Conservation (phyloP, 352 stramenopile species). For the Phytophthora constricta region DNA sequence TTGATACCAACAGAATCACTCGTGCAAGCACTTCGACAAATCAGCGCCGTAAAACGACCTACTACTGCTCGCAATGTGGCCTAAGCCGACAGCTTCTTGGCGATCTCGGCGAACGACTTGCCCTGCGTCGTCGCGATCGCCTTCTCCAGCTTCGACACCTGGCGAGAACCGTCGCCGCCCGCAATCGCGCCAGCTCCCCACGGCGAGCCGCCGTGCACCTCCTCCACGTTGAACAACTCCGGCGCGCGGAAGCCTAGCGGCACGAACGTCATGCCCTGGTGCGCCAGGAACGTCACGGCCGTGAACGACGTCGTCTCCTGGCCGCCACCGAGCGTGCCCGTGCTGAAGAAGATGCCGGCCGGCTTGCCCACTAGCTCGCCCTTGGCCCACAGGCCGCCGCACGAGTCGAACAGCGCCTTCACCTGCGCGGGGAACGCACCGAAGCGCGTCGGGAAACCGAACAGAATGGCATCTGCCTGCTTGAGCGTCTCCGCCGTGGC, state of each 20-base stretch:
- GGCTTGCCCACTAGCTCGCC: constrained; percentile 34
- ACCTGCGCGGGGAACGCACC: constrained; percentile 33
- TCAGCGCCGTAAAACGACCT: no score
- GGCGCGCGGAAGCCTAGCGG: constrained; percentile 29
- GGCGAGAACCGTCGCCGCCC: constrained; percentile 40
- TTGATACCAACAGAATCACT: neutral
- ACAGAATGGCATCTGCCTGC: constrained; percentile 35
- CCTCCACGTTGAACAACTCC: constrained; percentile 38
- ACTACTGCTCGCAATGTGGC: no score
- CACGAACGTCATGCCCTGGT: constrained; percentile 35
- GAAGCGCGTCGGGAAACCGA: constrained; percentile 40
- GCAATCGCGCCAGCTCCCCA: constrained; percentile 33
- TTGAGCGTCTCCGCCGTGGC: constrained; percentile 29
- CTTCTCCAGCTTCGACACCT: constrained; percentile 83
- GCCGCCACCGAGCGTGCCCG: constrained; percentile 30
- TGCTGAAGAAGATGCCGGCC: constrained; percentile 40
- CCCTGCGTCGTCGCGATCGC: constrained; percentile 79
- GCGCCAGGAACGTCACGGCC: constrained; percentile 32
- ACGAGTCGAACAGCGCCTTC: constrained; percentile 36
- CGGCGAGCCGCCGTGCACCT: constrained; percentile 33
- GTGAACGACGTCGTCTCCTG: constrained; percentile 39
- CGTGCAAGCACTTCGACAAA: no score
- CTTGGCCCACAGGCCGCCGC: constrained; percentile 30
- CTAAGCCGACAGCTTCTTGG: constrained; percentile 81
- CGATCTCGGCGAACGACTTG: constrained; percentile 79